Evolutionary conservation across 805 yeast genomes (phyloP).

Genomic region (Candida chauliodis): DNA sequence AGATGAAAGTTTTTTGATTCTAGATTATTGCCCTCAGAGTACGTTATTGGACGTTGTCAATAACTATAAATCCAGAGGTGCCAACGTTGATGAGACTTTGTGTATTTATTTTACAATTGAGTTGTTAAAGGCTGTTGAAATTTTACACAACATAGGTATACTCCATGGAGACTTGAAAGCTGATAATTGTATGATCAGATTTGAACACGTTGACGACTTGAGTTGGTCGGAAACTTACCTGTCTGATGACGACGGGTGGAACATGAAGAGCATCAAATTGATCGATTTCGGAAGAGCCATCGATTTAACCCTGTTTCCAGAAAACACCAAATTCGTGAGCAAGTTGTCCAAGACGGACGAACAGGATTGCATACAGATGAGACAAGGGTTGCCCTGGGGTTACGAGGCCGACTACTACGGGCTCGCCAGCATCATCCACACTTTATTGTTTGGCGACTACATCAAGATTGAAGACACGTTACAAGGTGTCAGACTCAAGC

Average conservation of each 20-base stretch:
- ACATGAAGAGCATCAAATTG: constrained; percentile 51
- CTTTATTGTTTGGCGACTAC: constrained; percentile 65
- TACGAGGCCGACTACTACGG: constrained; percentile 85
- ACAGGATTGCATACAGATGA: constrained; percentile 73
- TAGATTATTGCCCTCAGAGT: constrained; percentile 68
- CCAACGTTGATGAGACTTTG: constrained; percentile 54
- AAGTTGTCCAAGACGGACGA: constrained; percentile 54
- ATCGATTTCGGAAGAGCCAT: constrained; percentile 83
- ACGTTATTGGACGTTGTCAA: constrained; percentile 70
- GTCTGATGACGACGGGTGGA: constrained; percentile 45
- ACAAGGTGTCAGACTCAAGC: constrained; percentile 34
- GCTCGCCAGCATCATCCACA: constrained; percentile 68
- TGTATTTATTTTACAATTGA: constrained; percentile 64
- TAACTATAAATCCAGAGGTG: constrained; percentile 25
- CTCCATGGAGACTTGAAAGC: constrained; percentile 86
- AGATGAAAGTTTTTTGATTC: constrained; percentile 67
- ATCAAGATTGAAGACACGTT: constrained; percentile 41
- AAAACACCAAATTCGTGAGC: constrained; percentile 49
- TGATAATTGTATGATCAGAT: constrained; percentile 77
- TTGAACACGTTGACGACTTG: constrained; percentile 23
- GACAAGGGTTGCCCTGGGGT: constrained; percentile 59
- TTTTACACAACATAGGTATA: constrained; percentile 61
- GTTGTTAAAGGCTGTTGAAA: constrained; percentile 54
- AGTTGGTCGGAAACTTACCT: constrained; percentile 21
- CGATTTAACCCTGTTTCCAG: constrained; percentile 57